Percentiles rank a stretch among this genome's conserved stretches.
phyloP scores from a whole-genome alignment of 1,139 yeast genomes.

The Taphrina deformans region DNA sequence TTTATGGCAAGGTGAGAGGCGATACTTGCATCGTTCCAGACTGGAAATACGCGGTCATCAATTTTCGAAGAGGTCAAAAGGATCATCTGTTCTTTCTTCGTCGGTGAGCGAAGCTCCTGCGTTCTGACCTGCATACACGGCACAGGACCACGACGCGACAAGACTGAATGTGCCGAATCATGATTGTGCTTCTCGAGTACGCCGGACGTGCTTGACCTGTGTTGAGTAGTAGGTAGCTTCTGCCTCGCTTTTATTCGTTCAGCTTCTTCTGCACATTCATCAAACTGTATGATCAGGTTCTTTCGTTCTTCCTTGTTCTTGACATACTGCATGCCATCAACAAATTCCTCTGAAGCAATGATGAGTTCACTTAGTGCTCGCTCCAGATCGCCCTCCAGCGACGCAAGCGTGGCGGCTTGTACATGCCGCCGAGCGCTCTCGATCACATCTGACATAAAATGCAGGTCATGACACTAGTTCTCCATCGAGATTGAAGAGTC shows the following conservation, averaged over 20 bases:
- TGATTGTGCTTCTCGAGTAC: background rate
- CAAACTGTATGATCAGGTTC: slow-evolving; percentile 18
- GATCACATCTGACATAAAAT: background rate
- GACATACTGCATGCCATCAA: slow-evolving; percentile 30
- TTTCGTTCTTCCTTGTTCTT: slow-evolving; percentile 14
- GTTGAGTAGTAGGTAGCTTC: background rate
- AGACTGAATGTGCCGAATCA: background rate
- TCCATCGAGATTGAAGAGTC: too few relatives aligned
- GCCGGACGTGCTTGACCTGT: background rate
- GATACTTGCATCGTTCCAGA: slow-evolving; percentile 35
- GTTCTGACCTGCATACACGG: background rate
- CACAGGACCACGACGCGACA: background rate
- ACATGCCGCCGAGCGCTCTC: slow-evolving; percentile 7
- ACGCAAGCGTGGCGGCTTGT: slow-evolving; percentile 10
- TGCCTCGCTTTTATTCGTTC: slow-evolving; percentile 33
- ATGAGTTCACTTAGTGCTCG: slow-evolving; percentile 18
- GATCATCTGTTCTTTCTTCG: slow-evolving; percentile 34
- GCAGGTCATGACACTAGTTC: too few relatives aligned
- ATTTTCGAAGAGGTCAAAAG: slow-evolving; percentile 36
- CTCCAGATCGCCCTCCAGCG: slow-evolving; percentile 21
- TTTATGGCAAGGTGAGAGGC: background rate
- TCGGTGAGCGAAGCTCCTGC: background rate
- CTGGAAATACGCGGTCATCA: slow-evolving; percentile 34
- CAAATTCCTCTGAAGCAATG: slow-evolving; percentile 20
- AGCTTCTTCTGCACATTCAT: slow-evolving; percentile 33